phyloP scores from a whole-genome alignment of 345 rosid species.

The Gossypium turneri region DNA sequence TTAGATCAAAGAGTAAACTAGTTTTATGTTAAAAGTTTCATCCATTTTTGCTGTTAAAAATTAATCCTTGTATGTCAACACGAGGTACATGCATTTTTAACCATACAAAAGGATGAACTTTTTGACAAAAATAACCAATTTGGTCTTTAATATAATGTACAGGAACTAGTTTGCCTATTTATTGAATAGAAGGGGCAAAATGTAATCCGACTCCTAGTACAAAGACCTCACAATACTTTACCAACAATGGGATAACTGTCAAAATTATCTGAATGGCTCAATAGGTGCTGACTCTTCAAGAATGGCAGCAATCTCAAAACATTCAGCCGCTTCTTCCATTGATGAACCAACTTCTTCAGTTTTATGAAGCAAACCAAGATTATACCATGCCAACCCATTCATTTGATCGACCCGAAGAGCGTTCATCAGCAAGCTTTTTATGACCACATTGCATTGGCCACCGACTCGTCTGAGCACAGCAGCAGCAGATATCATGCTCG shows the following conservation, averaged over 20 bases:
- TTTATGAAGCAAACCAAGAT: constrained; percentile 57
- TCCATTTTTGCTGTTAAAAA: too few relatives aligned
- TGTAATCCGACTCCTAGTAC: too few relatives aligned
- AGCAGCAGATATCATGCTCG: constrained; percentile 60
- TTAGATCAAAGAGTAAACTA: too few relatives aligned
- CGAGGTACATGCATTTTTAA: too few relatives aligned
- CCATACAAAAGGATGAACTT: too few relatives aligned
- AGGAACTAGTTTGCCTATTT: too few relatives aligned
- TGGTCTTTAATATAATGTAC: too few relatives aligned
- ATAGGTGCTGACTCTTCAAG: constrained; percentile 62
- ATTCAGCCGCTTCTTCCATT: constrained; percentile 51
- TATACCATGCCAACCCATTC: constrained; percentile 66
- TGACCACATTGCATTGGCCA: constrained; percentile 31
- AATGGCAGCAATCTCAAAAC: constrained; percentile 60
- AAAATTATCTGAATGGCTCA: constrained; percentile 65
- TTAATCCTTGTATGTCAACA: fast-evolving
- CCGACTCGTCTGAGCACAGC: constrained; percentile 42
- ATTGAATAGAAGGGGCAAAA: too few relatives aligned
- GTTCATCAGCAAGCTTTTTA: constrained; percentile 65
- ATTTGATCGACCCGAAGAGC: constrained; percentile 56
- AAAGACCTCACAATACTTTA: too few relatives aligned
- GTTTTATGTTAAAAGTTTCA: too few relatives aligned
- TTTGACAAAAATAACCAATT: too few relatives aligned
- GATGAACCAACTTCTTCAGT: constrained; percentile 42
- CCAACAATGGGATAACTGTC: too few relatives aligned